Conservation (phyloP, 1,284 basidiomycete species). For the Sporisorium scitamineum region DNA sequence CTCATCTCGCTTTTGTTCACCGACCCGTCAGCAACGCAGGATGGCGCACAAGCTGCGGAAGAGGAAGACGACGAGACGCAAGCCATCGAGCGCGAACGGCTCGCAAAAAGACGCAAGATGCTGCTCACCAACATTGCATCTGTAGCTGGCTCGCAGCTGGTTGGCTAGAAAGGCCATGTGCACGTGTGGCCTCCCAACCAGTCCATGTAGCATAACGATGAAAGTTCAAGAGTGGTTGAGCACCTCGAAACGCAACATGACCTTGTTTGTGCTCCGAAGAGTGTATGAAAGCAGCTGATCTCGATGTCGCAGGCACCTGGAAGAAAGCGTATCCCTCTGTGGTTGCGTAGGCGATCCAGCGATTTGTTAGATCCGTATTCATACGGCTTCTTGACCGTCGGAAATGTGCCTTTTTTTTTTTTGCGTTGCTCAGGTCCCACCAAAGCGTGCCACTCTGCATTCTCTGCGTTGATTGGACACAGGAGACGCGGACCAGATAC, state of each 20-base stretch:
- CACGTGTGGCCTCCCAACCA: neutral
- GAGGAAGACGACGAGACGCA: slow-evolving; percentile 41
- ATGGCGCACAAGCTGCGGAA: slow-evolving; percentile 13
- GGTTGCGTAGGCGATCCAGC: neutral
- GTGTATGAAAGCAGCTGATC: neutral
- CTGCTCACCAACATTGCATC: slow-evolving; percentile 45
- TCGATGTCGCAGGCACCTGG: neutral
- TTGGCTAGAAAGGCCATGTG: slow-evolving; percentile 11
- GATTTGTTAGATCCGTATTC: neutral
- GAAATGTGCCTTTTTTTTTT: neutral
- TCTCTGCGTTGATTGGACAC: slow-evolving; percentile 27
- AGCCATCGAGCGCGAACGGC: slow-evolving; percentile 25
- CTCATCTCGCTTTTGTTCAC: slow-evolving; percentile 60
- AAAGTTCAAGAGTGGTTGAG: neutral
- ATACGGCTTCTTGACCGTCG: neutral
- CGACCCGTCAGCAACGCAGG: slow-evolving; percentile 25
- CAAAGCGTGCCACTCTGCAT: neutral
- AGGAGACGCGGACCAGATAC: slow-evolving; percentile 10
- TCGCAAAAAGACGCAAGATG: slow-evolving; percentile 28
- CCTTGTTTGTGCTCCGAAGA: neutral
- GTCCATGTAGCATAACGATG: neutral
- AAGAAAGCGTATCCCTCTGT: too few species aligned
- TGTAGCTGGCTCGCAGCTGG: slow-evolving; percentile 47
- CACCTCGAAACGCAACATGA: neutral
- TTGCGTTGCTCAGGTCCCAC: too few species aligned